Conservation (phyloP, 2,329 filamentous ascomycete genomes). For the Aspergillus candidus region DNA sequence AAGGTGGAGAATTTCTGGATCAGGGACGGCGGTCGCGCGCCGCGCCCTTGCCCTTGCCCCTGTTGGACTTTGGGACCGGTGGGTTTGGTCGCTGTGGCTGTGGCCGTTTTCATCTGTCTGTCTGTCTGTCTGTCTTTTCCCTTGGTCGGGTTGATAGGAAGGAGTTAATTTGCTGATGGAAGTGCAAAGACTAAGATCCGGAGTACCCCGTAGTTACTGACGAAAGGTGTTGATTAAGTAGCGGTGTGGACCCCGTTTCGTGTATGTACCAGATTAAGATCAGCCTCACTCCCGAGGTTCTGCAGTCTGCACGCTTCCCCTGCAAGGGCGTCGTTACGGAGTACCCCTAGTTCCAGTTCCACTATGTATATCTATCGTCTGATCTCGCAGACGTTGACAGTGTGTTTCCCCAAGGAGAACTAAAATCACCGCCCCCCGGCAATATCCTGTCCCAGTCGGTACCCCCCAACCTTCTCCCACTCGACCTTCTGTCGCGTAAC, state of each 20-base stretch:
- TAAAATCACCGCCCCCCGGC: slow-evolving; percentile 45
- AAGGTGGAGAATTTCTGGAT: slow-evolving; percentile 23
- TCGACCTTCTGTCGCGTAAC: slow-evolving; percentile 98
- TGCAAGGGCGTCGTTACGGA: too few species aligned
- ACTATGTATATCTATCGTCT: too few species aligned
- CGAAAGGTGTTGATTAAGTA: too few species aligned
- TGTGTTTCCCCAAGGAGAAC: background rate
- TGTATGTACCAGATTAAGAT: too few species aligned
- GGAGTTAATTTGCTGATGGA: background rate
- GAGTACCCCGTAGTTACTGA: too few species aligned
- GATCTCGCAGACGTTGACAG: background rate
- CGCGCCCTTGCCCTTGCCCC: too few species aligned
- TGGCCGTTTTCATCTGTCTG: background rate
- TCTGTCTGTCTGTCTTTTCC: background rate
- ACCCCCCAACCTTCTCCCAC: slow-evolving; percentile 96
- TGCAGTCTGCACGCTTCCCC: too few species aligned
- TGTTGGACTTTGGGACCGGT: background rate
- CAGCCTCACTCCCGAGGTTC: too few species aligned
- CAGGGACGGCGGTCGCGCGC: background rate
- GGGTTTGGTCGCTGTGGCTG: background rate
- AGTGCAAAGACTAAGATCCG: too few species aligned
- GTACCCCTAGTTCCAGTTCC: too few species aligned
- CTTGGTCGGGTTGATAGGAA: background rate
- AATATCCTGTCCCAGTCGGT: slow-evolving; percentile 76
- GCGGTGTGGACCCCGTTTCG: too few species aligned